phyloP scores from a whole-genome alignment of 139 green algal genomes.

The Micractinium conductrix region DNA sequence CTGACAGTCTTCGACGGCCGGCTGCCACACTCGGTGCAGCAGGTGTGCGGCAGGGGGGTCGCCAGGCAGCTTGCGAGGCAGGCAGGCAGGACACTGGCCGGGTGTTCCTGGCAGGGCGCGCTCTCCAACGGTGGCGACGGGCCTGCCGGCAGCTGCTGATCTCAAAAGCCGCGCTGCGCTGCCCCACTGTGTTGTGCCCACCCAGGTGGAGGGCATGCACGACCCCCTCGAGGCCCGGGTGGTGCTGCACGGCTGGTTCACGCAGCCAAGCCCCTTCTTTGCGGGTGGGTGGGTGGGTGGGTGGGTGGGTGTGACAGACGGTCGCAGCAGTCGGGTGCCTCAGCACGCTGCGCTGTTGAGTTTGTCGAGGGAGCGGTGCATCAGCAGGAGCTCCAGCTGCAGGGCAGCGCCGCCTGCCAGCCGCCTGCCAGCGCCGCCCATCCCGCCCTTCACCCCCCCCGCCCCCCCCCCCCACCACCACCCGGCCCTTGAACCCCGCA shows the following conservation, averaged over 20 bases:
- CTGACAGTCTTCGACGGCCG: constrained; percentile 68
- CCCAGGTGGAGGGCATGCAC: constrained; percentile 45
- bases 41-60: no score
- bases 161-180: no score
- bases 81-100: no score
- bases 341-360: background rate
- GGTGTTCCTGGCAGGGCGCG: no score
- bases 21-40: constrained; percentile 76
- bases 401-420: no score
- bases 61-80: no score
- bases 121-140: no score
- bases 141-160: no score
- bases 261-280: constrained; percentile 72
- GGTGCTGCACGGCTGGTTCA: constrained; percentile 89
- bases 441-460: background rate
- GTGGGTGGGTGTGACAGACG: background rate
- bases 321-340: background rate
- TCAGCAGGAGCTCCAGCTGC: background rate
- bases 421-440: no score
- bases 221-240: constrained; percentile 74
- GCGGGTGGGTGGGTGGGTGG: background rate
- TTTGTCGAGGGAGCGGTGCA: background rate
- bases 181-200: no score
- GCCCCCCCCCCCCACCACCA: background rate
- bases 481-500: background rate